Evolutionary conservation across 768 basidiomycete genomes (phyloP).

Genomic region (Hemileccinum impolitum): DNA sequence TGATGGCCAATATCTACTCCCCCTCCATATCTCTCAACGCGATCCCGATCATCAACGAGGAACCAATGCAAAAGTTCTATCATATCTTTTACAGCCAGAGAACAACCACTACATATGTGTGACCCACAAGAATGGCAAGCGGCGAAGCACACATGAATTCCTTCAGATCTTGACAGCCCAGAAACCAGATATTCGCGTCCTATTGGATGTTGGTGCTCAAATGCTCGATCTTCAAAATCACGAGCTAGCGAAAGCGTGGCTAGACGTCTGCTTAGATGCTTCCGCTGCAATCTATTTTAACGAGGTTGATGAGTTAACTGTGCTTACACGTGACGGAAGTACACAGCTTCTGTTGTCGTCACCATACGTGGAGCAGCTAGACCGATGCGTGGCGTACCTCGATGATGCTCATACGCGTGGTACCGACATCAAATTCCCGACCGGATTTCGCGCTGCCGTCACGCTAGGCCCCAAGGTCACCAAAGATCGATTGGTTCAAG

Average conservation of each 20-base stretch:
- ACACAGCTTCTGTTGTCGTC: slow-evolving; percentile 38
- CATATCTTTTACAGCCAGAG: slow-evolving; percentile 17
- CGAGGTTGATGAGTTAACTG: slow-evolving; percentile 13
- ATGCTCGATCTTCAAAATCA: slow-evolving; percentile 45
- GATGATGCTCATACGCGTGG: slow-evolving; percentile 18
- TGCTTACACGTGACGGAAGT: slow-evolving; percentile 34
- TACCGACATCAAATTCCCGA: slow-evolving; percentile 16
- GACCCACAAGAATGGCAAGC: neutral
- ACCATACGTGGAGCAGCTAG: slow-evolving; percentile 1
- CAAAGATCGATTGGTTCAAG: slow-evolving; percentile 15
- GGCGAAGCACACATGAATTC: slow-evolving; percentile 20
- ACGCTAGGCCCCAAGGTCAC: slow-evolving; percentile 16
- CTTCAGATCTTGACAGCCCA: slow-evolving; percentile 30
- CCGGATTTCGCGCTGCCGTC: slow-evolving; percentile 10
- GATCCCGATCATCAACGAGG: slow-evolving; percentile 16
- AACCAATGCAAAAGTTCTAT: slow-evolving; percentile 15
- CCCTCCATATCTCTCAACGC: slow-evolving; percentile 25
- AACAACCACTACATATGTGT: slow-evolving; percentile 15
- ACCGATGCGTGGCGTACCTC: slow-evolving; percentile 11
- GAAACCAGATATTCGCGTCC: slow-evolving; percentile 35
- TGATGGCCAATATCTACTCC: slow-evolving; percentile 34
- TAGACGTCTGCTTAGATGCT: slow-evolving; percentile 15
- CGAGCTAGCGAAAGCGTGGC: slow-evolving; percentile 40
- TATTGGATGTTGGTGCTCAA: slow-evolving; percentile 53
- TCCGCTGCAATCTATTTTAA: slow-evolving; percentile 26